Evolutionary conservation across 2,329 filamentous ascomycete species (phyloP).

Genomic region (Davidsoniella virescens): DNA sequence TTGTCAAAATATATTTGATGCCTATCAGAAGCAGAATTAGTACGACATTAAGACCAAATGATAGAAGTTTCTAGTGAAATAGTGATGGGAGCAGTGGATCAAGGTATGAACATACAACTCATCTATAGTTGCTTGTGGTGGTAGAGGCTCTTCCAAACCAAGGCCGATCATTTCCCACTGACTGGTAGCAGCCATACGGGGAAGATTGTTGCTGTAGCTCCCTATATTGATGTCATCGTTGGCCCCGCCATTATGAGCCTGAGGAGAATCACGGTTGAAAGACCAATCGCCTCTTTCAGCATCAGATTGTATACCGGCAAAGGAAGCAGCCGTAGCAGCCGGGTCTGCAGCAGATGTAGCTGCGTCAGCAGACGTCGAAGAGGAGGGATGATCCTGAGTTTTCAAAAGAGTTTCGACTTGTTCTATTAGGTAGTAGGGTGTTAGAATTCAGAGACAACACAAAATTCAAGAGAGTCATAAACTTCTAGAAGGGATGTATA

Average conservation of each 20-base stretch:
- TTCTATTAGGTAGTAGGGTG: slow-evolving; percentile 41
- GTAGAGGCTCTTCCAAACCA: slow-evolving; percentile 42
- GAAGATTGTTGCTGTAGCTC: neutral
- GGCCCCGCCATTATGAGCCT: slow-evolving; percentile 16
- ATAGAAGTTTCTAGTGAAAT: neutral
- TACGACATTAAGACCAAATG: neutral
- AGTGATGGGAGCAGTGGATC: neutral
- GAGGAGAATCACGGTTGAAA: slow-evolving; percentile 37
- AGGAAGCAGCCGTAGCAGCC: neutral
- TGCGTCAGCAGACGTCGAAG: neutral
- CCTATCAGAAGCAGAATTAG: slow-evolving; percentile 23
- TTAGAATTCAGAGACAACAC: neutral
- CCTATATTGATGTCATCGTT: neutral
- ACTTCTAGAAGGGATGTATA: neutral
- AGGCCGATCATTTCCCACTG: slow-evolving; percentile 58
- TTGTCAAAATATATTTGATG: slow-evolving; percentile 84
- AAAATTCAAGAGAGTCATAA: neutral
- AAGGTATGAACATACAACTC: slow-evolving; percentile 48
- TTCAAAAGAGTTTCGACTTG: slow-evolving; percentile 88
- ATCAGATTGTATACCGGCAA: neutral
- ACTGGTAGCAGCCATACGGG: neutral
- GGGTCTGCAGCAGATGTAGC: slow-evolving; percentile 3
- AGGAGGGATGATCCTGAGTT: slow-evolving; percentile 43
- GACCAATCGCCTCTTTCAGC: slow-evolving; percentile 22
- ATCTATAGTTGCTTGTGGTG: slow-evolving; percentile 50